These are phyloP conservation scores for Populus simonii DNA, from an alignment of 345 rosid species.

Conservation along the genomic window DNA sequence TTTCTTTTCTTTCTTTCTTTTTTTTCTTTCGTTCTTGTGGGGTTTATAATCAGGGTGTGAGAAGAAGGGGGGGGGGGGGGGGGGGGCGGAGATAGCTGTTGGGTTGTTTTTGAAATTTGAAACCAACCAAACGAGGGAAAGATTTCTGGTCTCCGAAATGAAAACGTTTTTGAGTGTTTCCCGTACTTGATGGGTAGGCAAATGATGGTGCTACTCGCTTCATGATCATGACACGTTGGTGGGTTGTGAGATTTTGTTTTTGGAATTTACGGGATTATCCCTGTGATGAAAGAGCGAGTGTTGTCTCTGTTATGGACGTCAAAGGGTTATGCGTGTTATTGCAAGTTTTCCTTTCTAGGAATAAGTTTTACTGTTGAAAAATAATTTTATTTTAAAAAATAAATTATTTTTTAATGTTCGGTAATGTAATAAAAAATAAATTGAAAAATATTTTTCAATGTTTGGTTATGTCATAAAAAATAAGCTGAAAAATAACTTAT, in stretches of 20 bases:
- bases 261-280: not conserved
- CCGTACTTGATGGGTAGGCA: too few species aligned
- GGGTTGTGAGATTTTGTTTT: not conserved
- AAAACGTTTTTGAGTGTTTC: not conserved
- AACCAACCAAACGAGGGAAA: constrained; percentile 40
- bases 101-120: constrained; percentile 45
- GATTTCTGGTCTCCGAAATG: not conserved
- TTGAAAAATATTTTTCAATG: too few species aligned
- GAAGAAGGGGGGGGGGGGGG: too few species aligned
- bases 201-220: not conserved
- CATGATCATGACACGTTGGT: not conserved
- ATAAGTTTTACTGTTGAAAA: too few species aligned
- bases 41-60: not conserved
- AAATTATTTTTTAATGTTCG: too few species aligned
- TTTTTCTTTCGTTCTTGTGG: not conserved
- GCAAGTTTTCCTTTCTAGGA: not conserved
- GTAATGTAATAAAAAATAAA: too few species aligned
- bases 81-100: constrained; percentile 23
- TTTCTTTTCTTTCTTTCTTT: not conserved
- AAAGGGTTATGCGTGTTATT: not conserved
- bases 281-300: not conserved
- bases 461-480: too few species aligned
- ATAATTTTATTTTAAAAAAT: too few species aligned
- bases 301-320: not conserved
- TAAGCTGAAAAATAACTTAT: too few species aligned